phyloP scores from a whole-genome alignment of 257 asterid species.

The Datura wrightii region DNA sequence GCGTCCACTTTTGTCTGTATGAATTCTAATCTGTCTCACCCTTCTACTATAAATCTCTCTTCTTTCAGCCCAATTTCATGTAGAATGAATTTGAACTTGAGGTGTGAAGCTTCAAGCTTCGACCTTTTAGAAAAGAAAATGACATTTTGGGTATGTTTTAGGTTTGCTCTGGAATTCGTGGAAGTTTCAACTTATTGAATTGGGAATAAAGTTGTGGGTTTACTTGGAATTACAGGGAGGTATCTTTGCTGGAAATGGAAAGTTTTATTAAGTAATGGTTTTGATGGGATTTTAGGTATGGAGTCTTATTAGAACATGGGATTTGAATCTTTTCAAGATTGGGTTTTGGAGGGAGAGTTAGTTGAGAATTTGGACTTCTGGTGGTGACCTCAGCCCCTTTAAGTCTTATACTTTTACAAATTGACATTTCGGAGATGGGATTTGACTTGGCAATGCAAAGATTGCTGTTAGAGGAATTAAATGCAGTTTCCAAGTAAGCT shows the following conservation, averaged over 20 bases:
- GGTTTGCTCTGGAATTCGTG: conserved; percentile 35
- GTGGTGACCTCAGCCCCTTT: conserved; percentile 8
- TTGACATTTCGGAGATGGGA: conserved; percentile 47
- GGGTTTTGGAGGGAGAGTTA: conserved; percentile 64
- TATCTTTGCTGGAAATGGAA: conserved; percentile 43
- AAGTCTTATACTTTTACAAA: neutral
- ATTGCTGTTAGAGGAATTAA: conserved; percentile 39
- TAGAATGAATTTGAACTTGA: conserved; percentile 46
- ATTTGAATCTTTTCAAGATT: conserved; percentile 15
- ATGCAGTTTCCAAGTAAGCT: conserved; percentile 41
- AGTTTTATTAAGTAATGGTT: conserved; percentile 34
- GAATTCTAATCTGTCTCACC: conserved; percentile 38
- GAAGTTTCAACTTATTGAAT: conserved; percentile 31
- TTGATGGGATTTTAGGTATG: conserved; percentile 38
- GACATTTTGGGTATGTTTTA: conserved; percentile 51
- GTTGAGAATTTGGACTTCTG: conserved; percentile 60
- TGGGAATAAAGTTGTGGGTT: conserved; percentile 42
- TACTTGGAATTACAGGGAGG: conserved; percentile 52
- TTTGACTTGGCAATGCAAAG: conserved; percentile 42
- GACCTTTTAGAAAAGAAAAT: conserved; percentile 44
- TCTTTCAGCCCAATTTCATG: conserved; percentile 40
- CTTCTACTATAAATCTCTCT: conserved; percentile 45
- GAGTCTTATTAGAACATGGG: conserved; percentile 44
- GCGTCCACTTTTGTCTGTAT: conserved; percentile 39
- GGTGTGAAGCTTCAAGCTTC: conserved; percentile 52